Base-by-base conservation (phyloP, 306 rosid genomes). In the Quercus suber region DNA sequence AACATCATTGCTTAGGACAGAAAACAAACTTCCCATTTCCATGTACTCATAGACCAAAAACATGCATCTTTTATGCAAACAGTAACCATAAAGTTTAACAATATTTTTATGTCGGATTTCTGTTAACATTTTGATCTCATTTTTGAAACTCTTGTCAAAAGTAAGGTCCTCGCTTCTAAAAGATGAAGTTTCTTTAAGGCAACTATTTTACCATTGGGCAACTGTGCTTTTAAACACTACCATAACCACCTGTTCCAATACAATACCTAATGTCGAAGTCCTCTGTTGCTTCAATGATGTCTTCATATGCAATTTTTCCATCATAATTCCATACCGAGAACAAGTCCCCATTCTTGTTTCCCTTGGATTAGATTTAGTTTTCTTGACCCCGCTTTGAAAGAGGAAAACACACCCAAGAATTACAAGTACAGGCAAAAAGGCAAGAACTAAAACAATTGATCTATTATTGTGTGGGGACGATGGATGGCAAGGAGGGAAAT, bases 221-320 rank as follows among this genome's bases (percentile, higher is more conserved):
- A 18, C 28, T 71, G 51, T n/a, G 81, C 78, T 81, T 1, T 81
- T 61, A 61, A 27, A 61, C 37, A 13, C 69, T 61, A 5, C 37
- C 69, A 61, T 27, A 61, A 11, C 69, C 75, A 1, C 78, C 78
- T 0, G 63, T 71, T 43, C 77, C 74, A 23, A 76, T 76, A 9
- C 78, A 69, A 35, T 6, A 35, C 1, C 41, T 5, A 35, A 35
- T 35, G 8, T 35, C 41, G 1, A 35, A 35, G 2, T 35, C 9
- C 1, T 35, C 1, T 0, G 41, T 35, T 0, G 9, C 41, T 35
- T 35, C 9, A 35, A 35, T 37, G 55, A 69, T 2, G 55, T 69
- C 55, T 69, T 69, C 55, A n/a, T 33, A 69, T 35, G 73, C 55
- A 33, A 69, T 33, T 25, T 69, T 31, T 2, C 55, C 73, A 19